Evolutionary conservation across 768 basidiomycete species (phyloP), one percentile per base, ranked within the genome.

Genomic region (Rhodotorula kratochvilovae): DNA sequence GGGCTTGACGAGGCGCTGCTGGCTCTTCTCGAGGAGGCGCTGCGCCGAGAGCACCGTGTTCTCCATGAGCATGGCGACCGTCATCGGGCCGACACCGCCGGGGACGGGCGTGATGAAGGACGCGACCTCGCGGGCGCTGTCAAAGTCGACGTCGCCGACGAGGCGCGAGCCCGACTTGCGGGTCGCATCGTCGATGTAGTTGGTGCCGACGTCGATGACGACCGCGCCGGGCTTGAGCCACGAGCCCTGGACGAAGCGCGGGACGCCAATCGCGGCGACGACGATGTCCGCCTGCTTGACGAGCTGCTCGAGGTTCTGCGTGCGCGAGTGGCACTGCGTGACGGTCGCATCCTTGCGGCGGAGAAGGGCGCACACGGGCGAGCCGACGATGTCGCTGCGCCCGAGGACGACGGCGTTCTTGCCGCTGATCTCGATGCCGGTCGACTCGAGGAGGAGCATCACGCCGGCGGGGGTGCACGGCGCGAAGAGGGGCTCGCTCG

Each of bases 31-130:
- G 85, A 90, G 93, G 61, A 87, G 84, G 62, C 90, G 87, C 80
- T 90, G 85, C 33, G 94, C 93, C 59, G 92, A 89, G 73, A 85
- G 83, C 75, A 92, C 82, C 3, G 94, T 95, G 82, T 98, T 99
- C 78, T 88, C 86, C 94, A 99, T 97, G 73, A 99, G 87, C 83
- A 97, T 85, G 31, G 96, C 96, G 68, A 99, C 96, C 23, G 96
- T 99, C 94, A 98, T 96, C n/a, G 96, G 96, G 21, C 96, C 96
- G 63, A 99, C 96, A 67, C 96, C 96, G 80, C 96, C 96, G 0
- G 96, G 96, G 35, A 99, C 96, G 31, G 96, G 96, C 0, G 96
- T 99, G 77, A 99, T 96, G 81, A 89, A 83, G 3, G 91, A 90
- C 3, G 96, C 95, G 68, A 89, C 86, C 56, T 83, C 78, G 35